Evolutionary conservation across 176 grass and related monocot genomes (phyloP).

Genomic region (Zoysia japonica): DNA sequence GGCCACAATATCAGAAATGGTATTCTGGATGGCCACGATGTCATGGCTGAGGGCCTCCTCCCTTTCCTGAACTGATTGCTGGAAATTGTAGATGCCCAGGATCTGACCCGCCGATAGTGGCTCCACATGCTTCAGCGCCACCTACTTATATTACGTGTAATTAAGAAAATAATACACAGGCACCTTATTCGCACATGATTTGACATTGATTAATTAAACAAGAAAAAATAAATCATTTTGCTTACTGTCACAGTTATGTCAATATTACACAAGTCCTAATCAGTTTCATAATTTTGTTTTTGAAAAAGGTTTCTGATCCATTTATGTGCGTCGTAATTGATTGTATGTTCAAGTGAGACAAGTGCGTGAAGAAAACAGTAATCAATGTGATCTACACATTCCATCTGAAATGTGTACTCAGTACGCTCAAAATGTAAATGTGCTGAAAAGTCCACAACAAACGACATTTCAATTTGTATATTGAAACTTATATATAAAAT

Average conservation of each 20-base stretch:
- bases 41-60: constrained; percentile 58
- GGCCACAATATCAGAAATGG: constrained; percentile 56
- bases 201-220: not conserved
- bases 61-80: constrained; percentile 58
- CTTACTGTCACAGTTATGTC: not conserved
- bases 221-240: not conserved
- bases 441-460: constrained; percentile 25
- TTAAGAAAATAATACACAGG: not conserved
- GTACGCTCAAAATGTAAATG: constrained; percentile 21
- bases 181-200: not conserved
- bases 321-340: no score
- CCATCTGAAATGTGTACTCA: constrained; percentile 34
- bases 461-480: constrained; percentile 1
- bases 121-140: constrained; percentile 55
- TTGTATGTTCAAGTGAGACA: no score
- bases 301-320: not conserved
- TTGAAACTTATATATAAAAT: not conserved
- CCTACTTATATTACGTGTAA: constrained; percentile 3
- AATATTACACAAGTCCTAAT: not conserved
- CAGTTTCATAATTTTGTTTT: not conserved
- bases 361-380: not conserved
- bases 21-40: constrained; percentile 42
- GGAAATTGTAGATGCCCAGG: constrained; percentile 59
- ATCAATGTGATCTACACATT: constrained; percentile 19
- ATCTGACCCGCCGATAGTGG: constrained; percentile 58